Base-by-base conservation (phyloP, 2,329 filamentous ascomycete species). In the Aureobasidium sp. region DNA sequence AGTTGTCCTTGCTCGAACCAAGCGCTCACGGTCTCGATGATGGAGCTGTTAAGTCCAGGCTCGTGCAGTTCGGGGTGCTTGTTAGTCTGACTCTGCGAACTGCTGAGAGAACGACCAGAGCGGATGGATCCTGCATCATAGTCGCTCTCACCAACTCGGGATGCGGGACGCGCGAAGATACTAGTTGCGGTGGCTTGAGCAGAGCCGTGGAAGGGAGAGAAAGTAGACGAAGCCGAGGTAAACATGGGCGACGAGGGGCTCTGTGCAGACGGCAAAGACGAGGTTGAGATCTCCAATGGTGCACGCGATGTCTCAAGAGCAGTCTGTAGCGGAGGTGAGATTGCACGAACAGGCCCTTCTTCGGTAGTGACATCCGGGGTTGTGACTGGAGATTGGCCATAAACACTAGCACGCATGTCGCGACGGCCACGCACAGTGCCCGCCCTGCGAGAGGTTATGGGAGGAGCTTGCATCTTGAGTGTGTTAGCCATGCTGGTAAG, bases 371-470 rank as follows among this genome's bases (percentile, higher is more conserved):
- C 63, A 60, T 76, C 74, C 41, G 74, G 72, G 11, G 73, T 67
- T 14, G 68, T 44, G 7, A 58, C 48, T 11, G 75, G 68, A 44
- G 75, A 75, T 44, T 90, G 87, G 65, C 92, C 81, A 70, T 94
- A 93, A 59, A 96, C 86, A 1, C 92, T 97, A 74, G 96, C 96
- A 63, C 93, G 85, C 65, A 95, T 90, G 72, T 97, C 93, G 71
- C 94, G 84, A 64, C 94, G 88, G 57, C 94, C 94, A 67, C 94
- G 85, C 16, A 96, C 79, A 14, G 91, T 97, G 49, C 89, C 88
- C 13, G 83, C 78, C 62, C 75, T 73, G 44, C 75, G 74, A n/a
- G 63, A 61, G 34, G 65, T 66, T 32, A 64, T 82, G 25, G 91
- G 85, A 61, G 85, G 82, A 30, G 76, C 75, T 73, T 81, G 73